These are phyloP conservation scores for Akanthomyces muscarius DNA, from an alignment of 2,329 filamentous ascomycete genomes.

Conservation along the genomic window DNA sequence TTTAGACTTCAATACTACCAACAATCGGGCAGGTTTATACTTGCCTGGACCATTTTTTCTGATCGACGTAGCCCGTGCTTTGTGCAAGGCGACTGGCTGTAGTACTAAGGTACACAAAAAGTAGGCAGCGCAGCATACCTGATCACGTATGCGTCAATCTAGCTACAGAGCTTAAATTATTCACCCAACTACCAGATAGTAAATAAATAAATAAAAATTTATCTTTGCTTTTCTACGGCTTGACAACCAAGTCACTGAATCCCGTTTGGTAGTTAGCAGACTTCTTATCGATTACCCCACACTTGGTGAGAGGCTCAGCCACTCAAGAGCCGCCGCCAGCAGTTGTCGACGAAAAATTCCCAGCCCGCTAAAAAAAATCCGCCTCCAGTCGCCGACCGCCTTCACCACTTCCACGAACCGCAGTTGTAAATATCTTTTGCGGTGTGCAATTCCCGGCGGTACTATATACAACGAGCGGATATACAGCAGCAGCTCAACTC, in stretches of 20 bases:
- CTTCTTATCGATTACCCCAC: slow-evolving; percentile 18
- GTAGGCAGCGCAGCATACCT: too few relatives aligned
- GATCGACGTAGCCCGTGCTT: slow-evolving; percentile 22
- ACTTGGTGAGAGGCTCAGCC: slow-evolving; percentile 11
- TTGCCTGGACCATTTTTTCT: not conserved
- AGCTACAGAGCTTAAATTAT: too few relatives aligned
- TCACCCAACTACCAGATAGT: too few relatives aligned
- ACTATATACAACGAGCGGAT: not conserved
- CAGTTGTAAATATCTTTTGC: slow-evolving; percentile 2
- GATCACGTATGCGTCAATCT: too few relatives aligned
- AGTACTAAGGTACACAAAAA: too few relatives aligned
- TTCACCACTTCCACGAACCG: slow-evolving; percentile 15
- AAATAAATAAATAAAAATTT: too few relatives aligned
- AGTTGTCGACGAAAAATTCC: slow-evolving; percentile 17
- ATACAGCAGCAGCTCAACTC: not conserved
- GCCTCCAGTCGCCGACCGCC: slow-evolving; percentile 20
- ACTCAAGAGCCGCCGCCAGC: slow-evolving; percentile 14
- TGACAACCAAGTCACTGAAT: not conserved
- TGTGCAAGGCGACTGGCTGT: too few relatives aligned
- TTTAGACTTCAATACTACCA: not conserved
- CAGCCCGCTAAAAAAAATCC: slow-evolving; percentile 19
- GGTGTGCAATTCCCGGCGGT: slow-evolving; percentile 5
- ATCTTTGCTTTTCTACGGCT: not conserved
- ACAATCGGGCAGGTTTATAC: not conserved
- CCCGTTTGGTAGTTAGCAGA: not conserved